These are phyloP conservation scores for Cytidiella melzeri DNA, from an alignment of 768 basidiomycete genomes.

Conservation along the genomic window DNA sequence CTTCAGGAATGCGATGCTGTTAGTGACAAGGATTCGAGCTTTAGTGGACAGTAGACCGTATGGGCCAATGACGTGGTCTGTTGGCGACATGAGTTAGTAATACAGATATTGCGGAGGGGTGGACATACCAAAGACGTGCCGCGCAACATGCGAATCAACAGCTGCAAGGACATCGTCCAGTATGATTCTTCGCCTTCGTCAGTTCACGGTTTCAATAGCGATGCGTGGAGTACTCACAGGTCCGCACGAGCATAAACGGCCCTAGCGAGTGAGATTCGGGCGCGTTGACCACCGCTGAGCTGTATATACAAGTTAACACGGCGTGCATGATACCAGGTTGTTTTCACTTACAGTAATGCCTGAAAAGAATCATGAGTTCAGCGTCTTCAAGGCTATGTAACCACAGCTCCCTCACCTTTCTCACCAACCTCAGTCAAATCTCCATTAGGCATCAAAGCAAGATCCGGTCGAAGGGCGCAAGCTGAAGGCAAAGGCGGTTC, in stretches of 20 bases:
- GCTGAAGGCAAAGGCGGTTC: conserved; percentile 36
- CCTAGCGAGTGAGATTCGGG: conserved; percentile 77
- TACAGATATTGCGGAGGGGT: background rate
- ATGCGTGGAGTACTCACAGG: conserved; percentile 46
- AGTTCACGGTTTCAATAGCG: too few species aligned
- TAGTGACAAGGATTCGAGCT: conserved; percentile 82
- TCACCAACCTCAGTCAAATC: conserved; percentile 85
- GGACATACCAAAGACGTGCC: conserved; percentile 72
- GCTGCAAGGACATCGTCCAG: conserved; percentile 89
- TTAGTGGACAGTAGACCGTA: conserved; percentile 76
- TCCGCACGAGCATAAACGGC: conserved; percentile 92
- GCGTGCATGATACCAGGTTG: background rate
- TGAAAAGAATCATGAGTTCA: conserved; percentile 4
- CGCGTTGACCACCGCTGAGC: conserved; percentile 81
- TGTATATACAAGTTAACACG: conserved; percentile 22
- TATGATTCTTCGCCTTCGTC: too few species aligned
- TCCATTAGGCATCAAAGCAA: conserved; percentile 73
- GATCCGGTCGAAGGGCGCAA: conserved; percentile 79
- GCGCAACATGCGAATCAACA: conserved; percentile 82
- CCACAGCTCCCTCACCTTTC: conserved; percentile 43
- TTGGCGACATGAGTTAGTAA: conserved; percentile 7
- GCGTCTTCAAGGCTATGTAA: background rate
- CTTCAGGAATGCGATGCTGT: conserved; percentile 77
- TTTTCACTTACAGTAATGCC: conserved; percentile 1
- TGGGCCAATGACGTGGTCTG: conserved; percentile 84